Evolutionary conservation across 495 filamentous ascomycete species (phyloP).

Genomic region (Cercophora scortea): DNA sequence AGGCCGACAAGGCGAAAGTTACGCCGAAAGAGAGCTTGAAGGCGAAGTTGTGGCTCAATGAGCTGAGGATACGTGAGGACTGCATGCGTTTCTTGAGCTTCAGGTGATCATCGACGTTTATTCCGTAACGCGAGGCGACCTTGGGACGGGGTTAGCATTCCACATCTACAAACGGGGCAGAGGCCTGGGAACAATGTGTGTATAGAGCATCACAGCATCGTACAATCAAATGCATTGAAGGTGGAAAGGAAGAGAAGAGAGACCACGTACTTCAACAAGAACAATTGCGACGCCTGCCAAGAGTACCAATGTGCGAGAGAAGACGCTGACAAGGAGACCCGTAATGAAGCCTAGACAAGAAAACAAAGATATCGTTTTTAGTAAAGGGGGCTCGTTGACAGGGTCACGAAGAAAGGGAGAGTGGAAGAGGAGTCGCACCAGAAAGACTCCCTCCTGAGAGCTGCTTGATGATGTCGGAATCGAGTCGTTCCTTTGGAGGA

Average conservation of each 20-base stretch:
- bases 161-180: neutral
- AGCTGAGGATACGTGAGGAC: conserved; percentile 49
- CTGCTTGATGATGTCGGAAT: conserved; percentile 53
- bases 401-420: no score
- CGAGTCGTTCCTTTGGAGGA: conserved; percentile 29
- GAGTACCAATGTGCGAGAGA: conserved; percentile 66
- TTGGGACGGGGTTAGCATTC: conserved; percentile 17
- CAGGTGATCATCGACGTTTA: conserved; percentile 48
- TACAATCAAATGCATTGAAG: neutral
- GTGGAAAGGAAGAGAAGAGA: conserved; percentile 1
- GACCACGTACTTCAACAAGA: conserved; percentile 54
- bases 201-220: neutral
- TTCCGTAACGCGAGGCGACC: conserved; percentile 65
- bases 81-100: conserved; percentile 26
- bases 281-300: conserved; percentile 65
- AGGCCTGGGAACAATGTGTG: neutral
- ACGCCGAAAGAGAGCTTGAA: conserved; percentile 74
- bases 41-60: conserved; percentile 57
- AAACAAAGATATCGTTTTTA: neutral
- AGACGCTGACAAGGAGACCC: conserved; percentile 64
- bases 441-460: conserved; percentile 62
- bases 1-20: conserved; percentile 71
- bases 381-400: neutral
- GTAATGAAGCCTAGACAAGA: conserved; percentile 52
- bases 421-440: conserved; percentile 34